These are phyloP conservation scores for Phytophthora pisi DNA, from an alignment of 352 stramenopile genomes.

Conservation along the genomic window DNA sequence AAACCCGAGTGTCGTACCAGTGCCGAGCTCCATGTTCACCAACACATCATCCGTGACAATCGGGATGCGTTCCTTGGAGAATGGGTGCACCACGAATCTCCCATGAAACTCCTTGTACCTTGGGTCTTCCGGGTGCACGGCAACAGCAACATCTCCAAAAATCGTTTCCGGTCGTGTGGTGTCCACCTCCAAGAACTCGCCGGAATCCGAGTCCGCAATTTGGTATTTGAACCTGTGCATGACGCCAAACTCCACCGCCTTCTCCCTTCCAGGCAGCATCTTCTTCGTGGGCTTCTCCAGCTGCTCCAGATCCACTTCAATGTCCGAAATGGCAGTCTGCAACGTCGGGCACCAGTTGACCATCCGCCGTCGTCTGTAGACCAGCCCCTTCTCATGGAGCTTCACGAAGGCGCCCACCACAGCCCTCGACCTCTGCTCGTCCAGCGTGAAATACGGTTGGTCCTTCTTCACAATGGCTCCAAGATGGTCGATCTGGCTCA, in stretches of 20 bases:
- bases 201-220: conserved; percentile 49
- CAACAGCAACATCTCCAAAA: conserved; percentile 98
- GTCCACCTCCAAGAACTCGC: conserved; percentile 91
- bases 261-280: conserved; percentile 69
- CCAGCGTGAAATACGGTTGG: conserved; percentile 98
- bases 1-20: conserved; percentile 81
- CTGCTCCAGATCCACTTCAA: conserved; percentile 98
- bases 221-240: conserved; percentile 86
- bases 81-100: conserved; percentile 96
- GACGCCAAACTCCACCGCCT: conserved; percentile 83
- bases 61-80: conserved; percentile 87
- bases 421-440: conserved; percentile 89
- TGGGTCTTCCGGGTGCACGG: conserved; percentile 96
- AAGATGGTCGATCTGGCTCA: conserved; percentile 94
- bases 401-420: conserved; percentile 75
- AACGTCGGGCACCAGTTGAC: conserved; percentile 98
- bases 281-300: conserved; percentile 90
- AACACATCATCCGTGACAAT: conserved; percentile 96
- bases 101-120: conserved; percentile 96
- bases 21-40: conserved; percentile 99
- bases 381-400: conserved; percentile 97
- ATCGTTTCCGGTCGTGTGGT: conserved; percentile 99
- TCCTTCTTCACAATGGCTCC: conserved; percentile 97
- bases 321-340: conserved; percentile 95
- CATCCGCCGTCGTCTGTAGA: conserved; percentile 96